phyloP scores from a whole-genome alignment of 176 grass and related monocot species.

The Rhipidocladum racemiflorum region DNA sequence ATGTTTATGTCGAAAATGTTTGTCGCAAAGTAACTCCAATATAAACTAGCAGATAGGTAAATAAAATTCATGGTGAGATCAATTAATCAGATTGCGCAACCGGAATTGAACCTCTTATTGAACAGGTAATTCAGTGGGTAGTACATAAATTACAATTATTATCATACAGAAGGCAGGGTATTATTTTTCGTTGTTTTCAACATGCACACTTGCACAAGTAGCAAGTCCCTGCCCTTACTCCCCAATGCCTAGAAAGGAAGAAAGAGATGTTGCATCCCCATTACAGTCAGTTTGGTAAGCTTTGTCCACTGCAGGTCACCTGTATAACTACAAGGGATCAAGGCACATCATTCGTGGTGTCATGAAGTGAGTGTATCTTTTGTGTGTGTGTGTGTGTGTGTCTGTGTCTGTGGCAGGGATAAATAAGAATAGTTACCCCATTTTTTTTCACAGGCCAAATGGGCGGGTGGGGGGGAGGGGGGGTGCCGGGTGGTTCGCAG shows the following conservation, averaged over 20 bases:
- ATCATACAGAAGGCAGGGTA: slow-evolving; percentile 17
- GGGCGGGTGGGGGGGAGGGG: no score
- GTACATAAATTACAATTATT: slow-evolving; percentile 37
- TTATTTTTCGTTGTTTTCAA: slow-evolving; percentile 34
- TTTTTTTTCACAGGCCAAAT: slow-evolving; percentile 43
- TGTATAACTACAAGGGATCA: slow-evolving; percentile 44
- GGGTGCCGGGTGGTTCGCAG: no score
- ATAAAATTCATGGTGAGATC: not conserved
- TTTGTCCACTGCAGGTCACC: slow-evolving; percentile 26
- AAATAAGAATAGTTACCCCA: slow-evolving; percentile 40
- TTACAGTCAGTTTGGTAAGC: slow-evolving; percentile 40
- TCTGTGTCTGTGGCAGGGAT: slow-evolving; percentile 24
- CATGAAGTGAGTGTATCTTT: slow-evolving; percentile 31
- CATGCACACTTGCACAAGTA: slow-evolving; percentile 37
- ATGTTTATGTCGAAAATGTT: not conserved
- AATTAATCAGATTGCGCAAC: not conserved
- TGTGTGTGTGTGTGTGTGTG: slow-evolving; percentile 5
- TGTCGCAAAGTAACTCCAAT: not conserved
- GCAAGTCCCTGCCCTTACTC: slow-evolving; percentile 30
- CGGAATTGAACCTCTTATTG: slow-evolving; percentile 5
- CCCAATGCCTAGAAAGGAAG: slow-evolving; percentile 27
- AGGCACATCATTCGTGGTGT: slow-evolving; percentile 3
- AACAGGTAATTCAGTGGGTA: not conserved
- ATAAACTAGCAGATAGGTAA: not conserved
- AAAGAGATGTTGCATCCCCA: slow-evolving; percentile 15